A percentile compares a stretch with the other conserved stretches of the same genome.
phyloP scores from a whole-genome alignment of 2,329 filamentous ascomycete genomes.

The Neonectria faginata region DNA sequence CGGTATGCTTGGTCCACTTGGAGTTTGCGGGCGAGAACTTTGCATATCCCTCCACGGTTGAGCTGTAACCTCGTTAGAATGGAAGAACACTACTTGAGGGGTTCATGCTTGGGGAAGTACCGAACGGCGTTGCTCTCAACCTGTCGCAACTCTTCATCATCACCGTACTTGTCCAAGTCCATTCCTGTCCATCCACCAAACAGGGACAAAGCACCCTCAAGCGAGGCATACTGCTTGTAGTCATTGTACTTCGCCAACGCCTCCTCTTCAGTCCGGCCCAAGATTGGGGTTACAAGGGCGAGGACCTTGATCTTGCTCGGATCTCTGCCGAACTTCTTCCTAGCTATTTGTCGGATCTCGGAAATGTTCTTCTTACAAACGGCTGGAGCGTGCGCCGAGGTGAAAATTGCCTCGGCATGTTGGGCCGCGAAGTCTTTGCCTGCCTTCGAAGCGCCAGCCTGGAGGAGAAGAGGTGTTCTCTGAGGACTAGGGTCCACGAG shows the following conservation, averaged over 20 bases:
- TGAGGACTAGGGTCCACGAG: conserved; percentile 75
- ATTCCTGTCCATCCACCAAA: conserved; percentile 81
- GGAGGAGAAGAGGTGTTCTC: conserved; percentile 75
- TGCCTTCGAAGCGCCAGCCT: conserved; percentile 75
- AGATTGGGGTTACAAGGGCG: conserved; percentile 72
- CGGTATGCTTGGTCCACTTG: conserved; percentile 79
- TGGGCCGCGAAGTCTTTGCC: conserved; percentile 76
- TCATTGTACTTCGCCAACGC: conserved; percentile 73
- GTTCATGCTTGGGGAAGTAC: conserved; percentile 33
- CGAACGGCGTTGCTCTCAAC: conserved; percentile 72
- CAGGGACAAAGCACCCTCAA: conserved; percentile 74
- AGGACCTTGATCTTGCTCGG: conserved; percentile 74
- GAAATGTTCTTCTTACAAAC: conserved; percentile 72
- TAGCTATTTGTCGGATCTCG: conserved; percentile 70
- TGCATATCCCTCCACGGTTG: conserved; percentile 66
- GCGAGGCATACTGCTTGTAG: conserved; percentile 68
- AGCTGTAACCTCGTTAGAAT: conserved; percentile 49
- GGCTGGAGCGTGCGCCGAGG: conserved; percentile 72
- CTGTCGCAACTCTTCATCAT: conserved; percentile 73
- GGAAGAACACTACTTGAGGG: background rate
- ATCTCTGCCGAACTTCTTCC: conserved; percentile 66
- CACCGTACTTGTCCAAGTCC: conserved; percentile 66
- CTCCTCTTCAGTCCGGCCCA: conserved; percentile 74
- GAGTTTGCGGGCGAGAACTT: conserved; percentile 67
- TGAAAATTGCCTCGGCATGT: conserved; percentile 78